A percentile compares a stretch with the other conserved stretches of the same genome.
These are phyloP conservation scores for Fusarium pseudoanthophilum DNA, from an alignment of 2,329 filamentous ascomycete species.

Conservation along the genomic window DNA sequence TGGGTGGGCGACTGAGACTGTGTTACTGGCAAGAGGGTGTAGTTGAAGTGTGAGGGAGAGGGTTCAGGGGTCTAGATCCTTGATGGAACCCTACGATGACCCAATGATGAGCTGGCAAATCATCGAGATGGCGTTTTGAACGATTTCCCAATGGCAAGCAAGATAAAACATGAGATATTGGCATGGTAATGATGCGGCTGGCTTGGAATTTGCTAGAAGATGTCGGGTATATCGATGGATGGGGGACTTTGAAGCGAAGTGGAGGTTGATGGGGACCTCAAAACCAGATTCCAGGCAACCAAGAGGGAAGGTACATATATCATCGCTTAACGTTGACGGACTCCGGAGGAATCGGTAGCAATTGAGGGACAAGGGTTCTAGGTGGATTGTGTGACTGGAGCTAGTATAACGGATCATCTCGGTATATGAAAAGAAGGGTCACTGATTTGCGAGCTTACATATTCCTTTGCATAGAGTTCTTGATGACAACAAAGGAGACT, in stretches of 20 bases:
- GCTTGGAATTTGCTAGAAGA: constrained; percentile 22
- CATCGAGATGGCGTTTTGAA: constrained; percentile 8
- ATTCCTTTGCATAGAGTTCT: neutral
- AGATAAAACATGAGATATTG: constrained; percentile 17
- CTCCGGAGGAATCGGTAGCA: neutral
- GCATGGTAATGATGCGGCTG: constrained; percentile 6
- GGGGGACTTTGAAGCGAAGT: constrained; percentile 1
- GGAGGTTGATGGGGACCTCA: constrained; percentile 14
- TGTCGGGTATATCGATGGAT: neutral
- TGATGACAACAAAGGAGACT: neutral
- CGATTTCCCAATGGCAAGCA: neutral
- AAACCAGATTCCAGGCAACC: constrained; percentile 13
- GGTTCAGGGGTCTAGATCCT: constrained; percentile 12
- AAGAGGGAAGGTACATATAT: neutral
- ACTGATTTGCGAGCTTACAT: neutral
- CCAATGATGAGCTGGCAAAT: constrained; percentile 11
- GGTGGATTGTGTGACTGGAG: neutral
- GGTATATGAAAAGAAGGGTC: neutral
- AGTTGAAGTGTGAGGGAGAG: constrained; percentile 4
- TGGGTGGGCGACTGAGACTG: constrained; percentile 23
- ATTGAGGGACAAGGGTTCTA: neutral
- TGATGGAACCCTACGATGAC: constrained; percentile 18
- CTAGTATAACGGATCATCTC: neutral
- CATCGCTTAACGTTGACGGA: neutral
- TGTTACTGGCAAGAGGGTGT: constrained; percentile 18